Conservation (phyloP, 805 yeast species). For the Myxozyma sirexii region DNA sequence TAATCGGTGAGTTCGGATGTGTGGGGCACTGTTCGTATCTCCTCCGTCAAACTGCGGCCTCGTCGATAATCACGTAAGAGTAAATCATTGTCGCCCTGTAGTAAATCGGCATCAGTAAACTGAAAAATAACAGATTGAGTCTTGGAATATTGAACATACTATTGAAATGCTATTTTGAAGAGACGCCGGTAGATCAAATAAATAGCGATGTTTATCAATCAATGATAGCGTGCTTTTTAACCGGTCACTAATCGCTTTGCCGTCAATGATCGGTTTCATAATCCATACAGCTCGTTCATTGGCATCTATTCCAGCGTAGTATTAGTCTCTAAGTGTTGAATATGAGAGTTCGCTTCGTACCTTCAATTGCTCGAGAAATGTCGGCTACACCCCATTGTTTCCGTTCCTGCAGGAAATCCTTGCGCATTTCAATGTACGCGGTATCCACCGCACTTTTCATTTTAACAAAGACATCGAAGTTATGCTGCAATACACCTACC, state of each 20-base stretch:
- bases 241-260: constrained; percentile 52
- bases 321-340: neutral
- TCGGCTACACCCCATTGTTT: constrained; percentile 43
- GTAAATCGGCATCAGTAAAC: too few relatives aligned
- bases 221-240: constrained; percentile 54
- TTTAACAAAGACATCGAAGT: constrained; percentile 65
- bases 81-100: constrained; percentile 53
- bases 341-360: constrained; percentile 4
- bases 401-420: constrained; percentile 42
- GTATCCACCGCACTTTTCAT: constrained; percentile 66
- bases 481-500: constrained; percentile 40
- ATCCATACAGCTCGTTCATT: constrained; percentile 56
- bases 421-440: constrained; percentile 56
- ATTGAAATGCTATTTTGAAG: constrained; percentile 49
- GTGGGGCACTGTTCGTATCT: constrained; percentile 33
- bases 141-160: constrained; percentile 36
- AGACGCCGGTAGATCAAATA: constrained; percentile 60
- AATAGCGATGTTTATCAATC: constrained; percentile 54
- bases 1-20: constrained; percentile 33
- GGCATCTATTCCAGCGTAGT: constrained; percentile 41
- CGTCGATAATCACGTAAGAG: constrained; percentile 59
- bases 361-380: constrained; percentile 46
- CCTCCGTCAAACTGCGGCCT: constrained; percentile 47
- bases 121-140: too few relatives aligned
- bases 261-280: constrained; percentile 61